Evolutionary conservation across 192 early-diverging fungal species (phyloP).

Genomic region (Borealophlyctis nickersoniae): DNA sequence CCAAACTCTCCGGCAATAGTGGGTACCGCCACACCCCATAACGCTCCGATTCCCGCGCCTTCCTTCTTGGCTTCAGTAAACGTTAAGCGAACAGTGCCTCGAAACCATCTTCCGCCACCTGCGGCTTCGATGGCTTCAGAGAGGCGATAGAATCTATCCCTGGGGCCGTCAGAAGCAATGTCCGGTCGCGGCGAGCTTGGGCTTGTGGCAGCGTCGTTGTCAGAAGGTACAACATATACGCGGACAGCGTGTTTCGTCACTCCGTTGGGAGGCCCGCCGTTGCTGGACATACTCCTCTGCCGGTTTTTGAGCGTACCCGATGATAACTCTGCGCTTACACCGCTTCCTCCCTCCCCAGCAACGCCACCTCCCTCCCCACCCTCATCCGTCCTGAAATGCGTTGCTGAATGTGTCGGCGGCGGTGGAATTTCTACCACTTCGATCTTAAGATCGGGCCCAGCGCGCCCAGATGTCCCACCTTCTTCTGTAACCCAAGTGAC

Average conservation of each 20-base stretch:
- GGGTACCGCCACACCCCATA: too few species aligned
- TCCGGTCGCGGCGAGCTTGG: too few species aligned
- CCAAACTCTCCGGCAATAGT: too few species aligned
- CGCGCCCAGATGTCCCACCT: neutral
- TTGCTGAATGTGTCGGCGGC: conserved; percentile 21
- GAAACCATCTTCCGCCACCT: neutral
- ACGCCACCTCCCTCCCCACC: neutral
- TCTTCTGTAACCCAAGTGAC: conserved; percentile 7
- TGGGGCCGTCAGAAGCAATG: neutral
- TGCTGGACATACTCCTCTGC: neutral
- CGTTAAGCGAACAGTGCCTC: neutral
- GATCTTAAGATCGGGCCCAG: conserved; percentile 1
- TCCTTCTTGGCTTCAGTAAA: neutral
- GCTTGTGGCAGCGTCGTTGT: too few species aligned
- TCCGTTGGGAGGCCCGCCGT: neutral
- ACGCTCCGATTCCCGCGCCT: neutral
- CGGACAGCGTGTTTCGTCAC: neutral
- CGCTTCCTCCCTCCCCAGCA: neutral
- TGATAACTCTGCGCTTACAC: neutral
- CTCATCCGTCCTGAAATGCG: neutral
- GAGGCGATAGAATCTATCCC: neutral
- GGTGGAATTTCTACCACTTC: conserved; percentile 22
- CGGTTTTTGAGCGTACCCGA: neutral
- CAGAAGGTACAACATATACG: neutral
- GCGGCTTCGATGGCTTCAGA: neutral